These are phyloP conservation scores for Phytophthora palmivora DNA, from an alignment of 352 stramenopile species.

Conservation along the genomic window DNA sequence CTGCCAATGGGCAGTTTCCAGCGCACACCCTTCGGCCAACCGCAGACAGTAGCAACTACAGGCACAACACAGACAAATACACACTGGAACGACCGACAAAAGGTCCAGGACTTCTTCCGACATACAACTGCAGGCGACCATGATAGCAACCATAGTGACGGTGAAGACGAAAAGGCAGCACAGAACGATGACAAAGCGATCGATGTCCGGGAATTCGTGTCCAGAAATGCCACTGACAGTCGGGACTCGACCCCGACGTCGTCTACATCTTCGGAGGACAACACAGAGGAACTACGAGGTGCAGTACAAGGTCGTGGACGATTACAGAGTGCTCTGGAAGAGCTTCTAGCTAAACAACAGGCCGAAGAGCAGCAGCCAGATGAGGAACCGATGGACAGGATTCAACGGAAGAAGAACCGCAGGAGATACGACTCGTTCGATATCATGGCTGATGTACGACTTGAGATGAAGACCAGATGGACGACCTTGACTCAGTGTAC, in stretches of 20 bases:
- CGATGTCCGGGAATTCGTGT: constrained; percentile 60
- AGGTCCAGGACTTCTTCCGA: constrained; percentile 65
- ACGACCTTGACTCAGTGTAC: constrained; percentile 37
- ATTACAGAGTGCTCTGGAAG: constrained; percentile 25
- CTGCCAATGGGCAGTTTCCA: constrained; percentile 38
- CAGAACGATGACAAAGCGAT: constrained; percentile 65
- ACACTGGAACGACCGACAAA: constrained; percentile 58
- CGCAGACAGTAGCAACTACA: constrained; percentile 15
- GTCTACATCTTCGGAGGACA: constrained; percentile 45
- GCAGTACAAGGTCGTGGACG: constrained; percentile 17
- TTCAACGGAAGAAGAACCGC: constrained; percentile 17
- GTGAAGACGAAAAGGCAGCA: constrained; percentile 31
- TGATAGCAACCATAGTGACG: constrained; percentile 1
- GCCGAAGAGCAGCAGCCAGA: constrained; percentile 25
- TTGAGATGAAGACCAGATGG: constrained; percentile 32
- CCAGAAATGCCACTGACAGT: constrained; percentile 32
- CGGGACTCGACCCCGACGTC: constrained; percentile 36
- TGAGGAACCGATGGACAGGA: constrained; percentile 23
- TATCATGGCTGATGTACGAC: constrained; percentile 32
- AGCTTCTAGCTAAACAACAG: constrained; percentile 32
- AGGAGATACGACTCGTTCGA: constrained; percentile 46
- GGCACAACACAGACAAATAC: constrained; percentile 6
- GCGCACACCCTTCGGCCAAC: constrained; percentile 28
- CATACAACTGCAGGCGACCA: constrained; percentile 38
- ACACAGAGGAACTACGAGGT: constrained; percentile 16